Base-by-base conservation (phyloP, 2,329 filamentous ascomycete species). In the Acrocalymma vagum region DNA sequence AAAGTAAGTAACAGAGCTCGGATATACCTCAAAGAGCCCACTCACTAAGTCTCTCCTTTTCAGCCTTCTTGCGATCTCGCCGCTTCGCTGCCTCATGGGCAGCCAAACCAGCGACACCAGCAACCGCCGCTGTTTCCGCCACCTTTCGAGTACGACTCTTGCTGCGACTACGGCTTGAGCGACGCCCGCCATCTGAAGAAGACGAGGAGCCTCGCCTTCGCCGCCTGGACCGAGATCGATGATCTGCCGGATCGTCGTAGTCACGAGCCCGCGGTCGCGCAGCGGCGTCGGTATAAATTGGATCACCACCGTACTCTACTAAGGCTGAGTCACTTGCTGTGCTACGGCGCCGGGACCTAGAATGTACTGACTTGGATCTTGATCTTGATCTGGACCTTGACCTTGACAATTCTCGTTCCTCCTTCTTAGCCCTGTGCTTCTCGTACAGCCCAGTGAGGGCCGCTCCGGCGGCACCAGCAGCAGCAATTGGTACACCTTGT, bases 241-340 rank as follows among this genome's bases (percentile, higher is more conserved):
- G 67, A 31, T 66, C 65, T 28, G 69, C 71, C 20, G 71, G 71
- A 51, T 71, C 70, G 33, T 72, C 70, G 45, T 65, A 62, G 22
- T 61, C 65, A 36, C 60, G 62, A 37, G 58, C 60, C 30, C 63
- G 60, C 24, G 58, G 56, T 23, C 77, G 75, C 46, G 76, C 70
- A 36, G 71, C 72, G 17, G 71, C 55, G 45, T 80, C 80, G 55
- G 79, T 78, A 53, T 81, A 77, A 38, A 86, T 80, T 6, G 82
- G 83, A 59, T 82, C 79, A 60, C 78, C 76, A 51, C 83, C 83
- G 64, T 86, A 86, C 63, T 84, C 82, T 69, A 86, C 83, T 66
- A 85, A 68, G 45, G 73, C 76, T 58, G 72, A 70, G 58, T 77
- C 72, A 69, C 71, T 74, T 49, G 71, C 66, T 58, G 76, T 61